These are phyloP conservation scores for Cordyceps cicadae DNA, from an alignment of 2,329 filamentous ascomycete genomes.

Conservation along the genomic window DNA sequence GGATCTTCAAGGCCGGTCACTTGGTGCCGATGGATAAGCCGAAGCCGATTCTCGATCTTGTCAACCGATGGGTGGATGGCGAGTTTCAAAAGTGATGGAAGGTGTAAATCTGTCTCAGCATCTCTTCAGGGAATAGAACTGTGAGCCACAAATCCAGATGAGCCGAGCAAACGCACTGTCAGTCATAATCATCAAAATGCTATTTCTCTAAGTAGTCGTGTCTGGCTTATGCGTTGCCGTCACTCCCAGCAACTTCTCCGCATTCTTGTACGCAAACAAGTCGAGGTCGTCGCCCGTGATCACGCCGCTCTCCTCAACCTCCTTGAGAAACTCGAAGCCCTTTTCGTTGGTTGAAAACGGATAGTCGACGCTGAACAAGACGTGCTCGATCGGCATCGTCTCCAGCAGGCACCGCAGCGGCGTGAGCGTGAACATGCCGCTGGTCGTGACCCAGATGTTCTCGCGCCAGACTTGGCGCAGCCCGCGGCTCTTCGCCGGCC, in stretches of 20 bases:
- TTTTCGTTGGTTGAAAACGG: constrained; percentile 44
- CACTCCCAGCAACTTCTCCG: constrained; percentile 35
- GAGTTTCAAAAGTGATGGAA: constrained; percentile 51
- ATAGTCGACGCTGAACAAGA: constrained; percentile 51
- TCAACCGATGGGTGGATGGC: constrained; percentile 88
- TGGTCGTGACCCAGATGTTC: constrained; percentile 52
- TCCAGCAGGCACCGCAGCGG: constrained; percentile 36
- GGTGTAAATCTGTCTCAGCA: too few relatives aligned
- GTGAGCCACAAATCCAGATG: background rate
- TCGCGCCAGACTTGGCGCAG: constrained; percentile 44
- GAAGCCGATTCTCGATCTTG: constrained; percentile 77
- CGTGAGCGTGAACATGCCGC: constrained; percentile 41
- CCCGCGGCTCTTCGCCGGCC: constrained; percentile 24
- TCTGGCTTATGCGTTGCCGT: constrained; percentile 15
- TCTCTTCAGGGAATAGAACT: background rate
- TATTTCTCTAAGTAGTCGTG: background rate
- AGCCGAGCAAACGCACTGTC: background rate
- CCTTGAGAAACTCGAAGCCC: constrained; percentile 38
- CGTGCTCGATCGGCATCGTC: constrained; percentile 38
- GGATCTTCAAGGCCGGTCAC: constrained; percentile 81
- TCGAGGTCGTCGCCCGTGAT: constrained; percentile 41
- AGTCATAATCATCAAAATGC: background rate
- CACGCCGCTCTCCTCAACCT: constrained; percentile 40
- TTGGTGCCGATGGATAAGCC: constrained; percentile 98
- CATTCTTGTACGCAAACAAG: constrained; percentile 41